Conservation (phyloP, 2,329 filamentous ascomycete genomes). For the Fusarium buxicola region DNA sequence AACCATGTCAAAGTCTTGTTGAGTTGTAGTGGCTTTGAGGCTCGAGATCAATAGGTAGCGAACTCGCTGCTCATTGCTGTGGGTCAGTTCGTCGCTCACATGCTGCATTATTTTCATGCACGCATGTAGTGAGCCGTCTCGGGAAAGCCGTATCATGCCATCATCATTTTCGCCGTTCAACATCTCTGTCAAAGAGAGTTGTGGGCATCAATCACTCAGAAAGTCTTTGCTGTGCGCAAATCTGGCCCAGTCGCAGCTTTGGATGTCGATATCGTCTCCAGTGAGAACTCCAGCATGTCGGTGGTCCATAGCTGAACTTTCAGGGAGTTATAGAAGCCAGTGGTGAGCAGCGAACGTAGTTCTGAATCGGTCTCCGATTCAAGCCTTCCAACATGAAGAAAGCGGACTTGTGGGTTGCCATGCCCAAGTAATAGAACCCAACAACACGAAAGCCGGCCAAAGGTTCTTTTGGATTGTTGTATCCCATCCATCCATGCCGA, state of each 20-base stretch:
- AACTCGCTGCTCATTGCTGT: neutral
- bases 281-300: neutral
- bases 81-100: neutral
- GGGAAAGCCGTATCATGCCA: neutral
- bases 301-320: neutral
- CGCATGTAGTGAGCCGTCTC: neutral
- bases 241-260: neutral
- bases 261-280: neutral
- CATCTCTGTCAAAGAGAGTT: neutral
- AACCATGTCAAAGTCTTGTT: neutral
- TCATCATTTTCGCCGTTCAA: neutral
- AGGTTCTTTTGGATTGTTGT: slow-evolving; percentile 8
- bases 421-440: neutral
- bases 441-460: slow-evolving; percentile 10
- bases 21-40: neutral
- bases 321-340: neutral
- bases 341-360: neutral
- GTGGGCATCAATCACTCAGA: neutral
- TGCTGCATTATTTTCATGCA: neutral
- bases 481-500: slow-evolving; percentile 14
- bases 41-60: neutral
- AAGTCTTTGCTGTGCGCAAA: neutral
- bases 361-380: neutral
- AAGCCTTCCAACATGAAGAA: neutral
- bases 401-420: neutral